Percentiles rank a stretch among this genome's conserved stretches.
Evolutionary conservation across 768 basidiomycete species (phyloP).

Genomic region (Boletus tomentosulus): DNA sequence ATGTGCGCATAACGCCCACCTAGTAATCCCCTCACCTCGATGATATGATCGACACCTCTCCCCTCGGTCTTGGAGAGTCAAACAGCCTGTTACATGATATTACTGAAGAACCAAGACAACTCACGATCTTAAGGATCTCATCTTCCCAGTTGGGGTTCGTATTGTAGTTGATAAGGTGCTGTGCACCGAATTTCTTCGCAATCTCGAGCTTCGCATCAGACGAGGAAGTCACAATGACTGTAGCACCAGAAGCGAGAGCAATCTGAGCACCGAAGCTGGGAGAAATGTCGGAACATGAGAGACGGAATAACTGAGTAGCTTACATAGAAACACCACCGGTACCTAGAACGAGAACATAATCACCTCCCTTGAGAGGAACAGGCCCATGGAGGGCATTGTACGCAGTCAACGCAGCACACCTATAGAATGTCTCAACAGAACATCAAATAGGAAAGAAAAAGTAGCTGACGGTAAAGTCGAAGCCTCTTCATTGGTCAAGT

Average conservation of each 20-base stretch:
- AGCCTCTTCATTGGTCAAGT: slow-evolving; percentile 60
- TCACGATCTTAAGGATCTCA: slow-evolving; percentile 43
- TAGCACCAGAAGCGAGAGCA: slow-evolving; percentile 41
- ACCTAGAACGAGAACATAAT: slow-evolving; percentile 52
- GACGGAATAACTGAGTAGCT: slow-evolving; percentile 2
- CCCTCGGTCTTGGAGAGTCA: slow-evolving; percentile 25
- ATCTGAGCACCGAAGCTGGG: slow-evolving; percentile 21
- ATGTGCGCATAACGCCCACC: not conserved
- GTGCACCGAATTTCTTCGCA: slow-evolving; percentile 48
- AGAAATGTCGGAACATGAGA: not conserved
- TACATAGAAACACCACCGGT: slow-evolving; percentile 57
- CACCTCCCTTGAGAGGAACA: slow-evolving; percentile 51
- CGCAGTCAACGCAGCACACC: slow-evolving; percentile 60
- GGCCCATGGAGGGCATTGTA: slow-evolving; percentile 31
- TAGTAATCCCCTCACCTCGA: slow-evolving; percentile 14
- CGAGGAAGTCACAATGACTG: slow-evolving; percentile 56
- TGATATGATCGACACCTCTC: slow-evolving; percentile 34
- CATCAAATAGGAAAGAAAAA: too few species aligned
- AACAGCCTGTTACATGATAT: not conserved
- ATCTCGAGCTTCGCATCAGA: slow-evolving; percentile 58
- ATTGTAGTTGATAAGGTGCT: slow-evolving; percentile 60
- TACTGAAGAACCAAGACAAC: slow-evolving; percentile 8
- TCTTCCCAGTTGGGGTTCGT: slow-evolving; percentile 55
- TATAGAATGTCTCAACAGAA: slow-evolving; percentile 10
- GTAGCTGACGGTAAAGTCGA: slow-evolving; percentile 54